Conservation (phyloP, 805 yeast genomes). For the Barnettozyma sucrosica region DNA sequence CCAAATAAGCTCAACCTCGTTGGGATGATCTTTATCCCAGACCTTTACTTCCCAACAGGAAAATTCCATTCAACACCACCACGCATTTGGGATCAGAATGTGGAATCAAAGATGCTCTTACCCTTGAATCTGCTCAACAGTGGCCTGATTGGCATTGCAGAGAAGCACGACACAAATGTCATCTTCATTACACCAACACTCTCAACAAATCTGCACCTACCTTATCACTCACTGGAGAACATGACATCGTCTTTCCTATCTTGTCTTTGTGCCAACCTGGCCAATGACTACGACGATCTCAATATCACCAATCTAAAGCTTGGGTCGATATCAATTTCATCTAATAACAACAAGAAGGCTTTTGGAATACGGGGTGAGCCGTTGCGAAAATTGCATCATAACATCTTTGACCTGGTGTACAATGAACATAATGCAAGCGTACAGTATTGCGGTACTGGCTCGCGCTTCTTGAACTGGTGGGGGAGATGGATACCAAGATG, state of each 20-base stretch:
- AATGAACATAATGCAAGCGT: slow-evolving; percentile 13
- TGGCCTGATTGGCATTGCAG: slow-evolving; percentile 49
- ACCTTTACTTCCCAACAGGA: slow-evolving; percentile 59
- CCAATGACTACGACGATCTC: slow-evolving; percentile 34
- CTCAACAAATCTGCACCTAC: slow-evolving; percentile 46
- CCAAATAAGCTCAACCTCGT: slow-evolving; percentile 51
- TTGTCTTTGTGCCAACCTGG: slow-evolving; percentile 32
- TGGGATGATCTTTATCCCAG: slow-evolving; percentile 70
- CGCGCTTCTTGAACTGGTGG: slow-evolving; percentile 16
- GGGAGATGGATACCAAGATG: slow-evolving; percentile 21
- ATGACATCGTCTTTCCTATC: slow-evolving; percentile 42
- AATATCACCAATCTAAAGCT: slow-evolving; percentile 39
- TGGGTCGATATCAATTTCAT: slow-evolving; percentile 40
- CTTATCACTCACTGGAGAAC: slow-evolving; percentile 61
- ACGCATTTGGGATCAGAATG: slow-evolving; percentile 43
- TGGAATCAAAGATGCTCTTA: slow-evolving; percentile 40
- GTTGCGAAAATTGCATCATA: slow-evolving; percentile 16
- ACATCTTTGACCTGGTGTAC: slow-evolving; percentile 23
- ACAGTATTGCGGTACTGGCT: slow-evolving; percentile 23
- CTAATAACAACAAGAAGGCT: slow-evolving; percentile 22
- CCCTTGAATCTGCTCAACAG: slow-evolving; percentile 47
- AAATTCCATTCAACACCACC: slow-evolving; percentile 54
- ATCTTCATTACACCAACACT: slow-evolving; percentile 52
- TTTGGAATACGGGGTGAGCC: slow-evolving; percentile 22
- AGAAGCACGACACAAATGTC: slow-evolving; percentile 45